phyloP scores from a whole-genome alignment of 31 red algal species.

The Porphyra umbilicalis region DNA sequence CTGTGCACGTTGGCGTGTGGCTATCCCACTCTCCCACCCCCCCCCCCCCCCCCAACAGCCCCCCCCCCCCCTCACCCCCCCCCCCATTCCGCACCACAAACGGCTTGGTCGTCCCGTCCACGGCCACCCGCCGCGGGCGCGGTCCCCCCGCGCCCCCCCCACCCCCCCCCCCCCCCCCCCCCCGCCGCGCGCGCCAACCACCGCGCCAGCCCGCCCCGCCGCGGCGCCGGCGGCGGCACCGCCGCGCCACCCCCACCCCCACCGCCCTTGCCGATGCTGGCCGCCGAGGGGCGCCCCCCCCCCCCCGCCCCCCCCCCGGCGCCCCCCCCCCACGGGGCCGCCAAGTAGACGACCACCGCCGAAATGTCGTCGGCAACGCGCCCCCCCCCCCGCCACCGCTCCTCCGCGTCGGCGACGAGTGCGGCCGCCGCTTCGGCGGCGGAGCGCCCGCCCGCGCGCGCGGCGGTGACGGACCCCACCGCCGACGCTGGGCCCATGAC shows the following conservation, averaged over 20 bases:
- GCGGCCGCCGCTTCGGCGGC: constrained; percentile 40
- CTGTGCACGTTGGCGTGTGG: no score
- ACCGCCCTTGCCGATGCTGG: no score
- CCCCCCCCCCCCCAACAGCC: neutral
- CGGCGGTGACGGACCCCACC: constrained; percentile 38
- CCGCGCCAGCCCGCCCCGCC: neutral
- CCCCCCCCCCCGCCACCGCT: constrained; percentile 59
- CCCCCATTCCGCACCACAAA: neutral
- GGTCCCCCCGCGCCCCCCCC: neutral
- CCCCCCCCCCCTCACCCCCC: neutral
- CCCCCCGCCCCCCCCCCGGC: neutral
- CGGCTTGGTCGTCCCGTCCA: neutral
- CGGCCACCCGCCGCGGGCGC: neutral
- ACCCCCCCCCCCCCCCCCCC: neutral
- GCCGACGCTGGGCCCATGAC: constrained; percentile 61
- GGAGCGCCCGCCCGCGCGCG: constrained; percentile 22
- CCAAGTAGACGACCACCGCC: constrained; percentile 55
- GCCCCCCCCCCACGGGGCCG: neutral
- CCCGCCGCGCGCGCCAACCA: neutral
- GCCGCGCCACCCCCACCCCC: no score
- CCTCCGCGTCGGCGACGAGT: constrained; percentile 62
- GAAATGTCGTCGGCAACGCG: constrained; percentile 76
- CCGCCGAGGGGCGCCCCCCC: no score
- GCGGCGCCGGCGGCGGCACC: no score
- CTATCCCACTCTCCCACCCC: no score